Evolutionary conservation across 306 rosid genomes (phyloP).

Genomic region (Prunus kanzakura): DNA sequence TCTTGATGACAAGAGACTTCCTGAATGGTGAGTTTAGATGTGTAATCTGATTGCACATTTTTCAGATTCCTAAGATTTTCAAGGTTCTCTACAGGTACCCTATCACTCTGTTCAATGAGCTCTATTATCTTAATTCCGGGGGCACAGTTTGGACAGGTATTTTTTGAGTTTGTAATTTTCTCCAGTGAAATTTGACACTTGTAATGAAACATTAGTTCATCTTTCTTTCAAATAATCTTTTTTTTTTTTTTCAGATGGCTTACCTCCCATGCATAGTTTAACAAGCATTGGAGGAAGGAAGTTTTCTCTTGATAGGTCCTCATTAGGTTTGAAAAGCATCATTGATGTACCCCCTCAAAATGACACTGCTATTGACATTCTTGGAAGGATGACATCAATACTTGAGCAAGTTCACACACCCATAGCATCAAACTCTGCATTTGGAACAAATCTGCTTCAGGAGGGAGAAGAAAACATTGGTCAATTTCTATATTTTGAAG

Average conservation of each 20-base stretch:
- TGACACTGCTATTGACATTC: slow-evolving; percentile 74
- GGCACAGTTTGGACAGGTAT: slow-evolving; percentile 96
- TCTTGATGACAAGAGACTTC: slow-evolving; percentile 86
- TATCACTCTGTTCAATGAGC: slow-evolving; percentile 84
- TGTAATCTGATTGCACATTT: slow-evolving; percentile 11
- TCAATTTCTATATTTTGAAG: slow-evolving; percentile 91
- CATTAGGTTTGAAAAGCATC: slow-evolving; percentile 32
- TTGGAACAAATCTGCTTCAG: slow-evolving; percentile 76
- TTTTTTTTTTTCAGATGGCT: slow-evolving; percentile 56
- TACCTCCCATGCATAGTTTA: slow-evolving; percentile 58
- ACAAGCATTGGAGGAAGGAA: slow-evolving; percentile 46
- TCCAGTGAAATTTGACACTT: neutral
- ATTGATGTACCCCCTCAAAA: slow-evolving; percentile 34
- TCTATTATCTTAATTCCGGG: slow-evolving; percentile 85
- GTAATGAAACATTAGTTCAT: neutral
- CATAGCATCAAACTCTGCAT: slow-evolving; percentile 62
- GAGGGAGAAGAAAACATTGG: slow-evolving; percentile 93
- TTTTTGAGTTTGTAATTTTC: neutral
- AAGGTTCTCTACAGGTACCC: slow-evolving; percentile 71
- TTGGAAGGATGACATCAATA: slow-evolving; percentile 66
- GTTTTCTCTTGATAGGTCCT: slow-evolving; percentile 64
- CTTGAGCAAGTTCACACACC: slow-evolving; percentile 54
- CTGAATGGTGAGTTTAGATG: slow-evolving; percentile 74
- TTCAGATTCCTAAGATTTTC: slow-evolving; percentile 22
- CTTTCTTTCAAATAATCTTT: slow-evolving; percentile 4